These are phyloP conservation scores for Arthrobotrys sinensis DNA, from an alignment of 2,329 filamentous ascomycete species.

Conservation along the genomic window DNA sequence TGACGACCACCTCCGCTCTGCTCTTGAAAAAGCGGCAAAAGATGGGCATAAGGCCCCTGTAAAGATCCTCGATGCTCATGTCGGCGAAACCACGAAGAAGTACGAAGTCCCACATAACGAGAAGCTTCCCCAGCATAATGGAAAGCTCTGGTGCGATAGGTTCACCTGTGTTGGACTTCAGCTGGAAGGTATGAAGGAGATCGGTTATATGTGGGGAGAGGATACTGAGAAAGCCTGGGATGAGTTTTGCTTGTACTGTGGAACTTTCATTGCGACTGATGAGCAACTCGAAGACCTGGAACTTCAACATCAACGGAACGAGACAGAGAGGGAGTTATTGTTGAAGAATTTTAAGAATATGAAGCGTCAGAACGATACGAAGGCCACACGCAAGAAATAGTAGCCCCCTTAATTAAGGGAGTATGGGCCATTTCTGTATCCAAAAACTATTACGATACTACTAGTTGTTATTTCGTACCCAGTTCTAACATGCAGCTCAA, in stretches of 20 bases:
- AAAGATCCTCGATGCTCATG: slow-evolving; percentile 41
- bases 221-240: slow-evolving; percentile 37
- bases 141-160: slow-evolving; percentile 35
- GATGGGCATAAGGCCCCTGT: not conserved
- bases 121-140: slow-evolving; percentile 39
- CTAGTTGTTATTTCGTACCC: too few relatives aligned
- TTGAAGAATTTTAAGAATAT: not conserved
- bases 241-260: slow-evolving; percentile 44
- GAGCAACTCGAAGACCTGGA: slow-evolving; percentile 33
- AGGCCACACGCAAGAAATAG: too few relatives aligned
- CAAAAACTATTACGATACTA: too few relatives aligned
- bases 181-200: slow-evolving; percentile 32
- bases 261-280: slow-evolving; percentile 39
- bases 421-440: too few relatives aligned
- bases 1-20: slow-evolving; percentile 27
- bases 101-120: slow-evolving; percentile 40
- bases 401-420: too few relatives aligned
- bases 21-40: slow-evolving; percentile 23
- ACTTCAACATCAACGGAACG: not conserved
- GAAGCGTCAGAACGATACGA: not conserved
- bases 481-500: too few relatives aligned
- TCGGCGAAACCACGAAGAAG: slow-evolving; percentile 18
- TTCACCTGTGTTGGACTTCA: slow-evolving; percentile 26
- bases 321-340: not conserved
- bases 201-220: slow-evolving; percentile 45